phyloP scores from a whole-genome alignment of 306 rosid species.

The Fagus sylvatica region DNA sequence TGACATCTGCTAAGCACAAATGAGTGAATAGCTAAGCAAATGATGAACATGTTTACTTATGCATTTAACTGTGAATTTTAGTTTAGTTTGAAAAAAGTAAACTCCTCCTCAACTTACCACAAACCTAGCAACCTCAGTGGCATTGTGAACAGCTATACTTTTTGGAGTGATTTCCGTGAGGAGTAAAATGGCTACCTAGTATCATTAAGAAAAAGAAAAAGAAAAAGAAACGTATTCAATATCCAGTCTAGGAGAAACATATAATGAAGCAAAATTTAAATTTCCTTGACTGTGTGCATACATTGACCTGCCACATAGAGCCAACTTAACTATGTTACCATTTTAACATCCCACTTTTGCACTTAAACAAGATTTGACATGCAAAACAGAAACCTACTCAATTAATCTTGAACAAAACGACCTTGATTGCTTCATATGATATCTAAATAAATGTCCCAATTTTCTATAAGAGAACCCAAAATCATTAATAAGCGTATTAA shows the following conservation, averaged over 20 bases:
- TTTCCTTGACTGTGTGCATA: not conserved
- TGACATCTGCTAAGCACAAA: slow-evolving; percentile 18
- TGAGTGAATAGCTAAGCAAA: slow-evolving; percentile 6
- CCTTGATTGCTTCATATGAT: not conserved
- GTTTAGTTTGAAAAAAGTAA: not conserved
- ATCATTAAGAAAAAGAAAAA: slow-evolving; percentile 25
- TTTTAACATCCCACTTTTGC: not conserved
- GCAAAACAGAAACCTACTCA: not conserved
- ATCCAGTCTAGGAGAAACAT: not conserved
- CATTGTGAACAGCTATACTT: slow-evolving; percentile 95
- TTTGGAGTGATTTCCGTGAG: slow-evolving; percentile 99
- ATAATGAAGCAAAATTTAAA: not conserved
- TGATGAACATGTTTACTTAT: slow-evolving; percentile 10
- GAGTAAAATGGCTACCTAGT: slow-evolving; percentile 92
- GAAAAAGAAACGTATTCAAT: not conserved
- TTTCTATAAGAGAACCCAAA: not conserved
- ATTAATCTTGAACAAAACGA: not conserved
- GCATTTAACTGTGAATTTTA: not conserved
- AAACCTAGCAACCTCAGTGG: slow-evolving; percentile 93
- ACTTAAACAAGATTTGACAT: too few species aligned
- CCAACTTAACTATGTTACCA: not conserved
- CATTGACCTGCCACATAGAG: not conserved
- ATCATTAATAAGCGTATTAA: not conserved
- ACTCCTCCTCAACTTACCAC: slow-evolving; percentile 67
- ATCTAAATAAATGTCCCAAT: not conserved